phyloP scores from a whole-genome alignment of 306 rosid genomes.

The Trifolium subterraneum region DNA sequence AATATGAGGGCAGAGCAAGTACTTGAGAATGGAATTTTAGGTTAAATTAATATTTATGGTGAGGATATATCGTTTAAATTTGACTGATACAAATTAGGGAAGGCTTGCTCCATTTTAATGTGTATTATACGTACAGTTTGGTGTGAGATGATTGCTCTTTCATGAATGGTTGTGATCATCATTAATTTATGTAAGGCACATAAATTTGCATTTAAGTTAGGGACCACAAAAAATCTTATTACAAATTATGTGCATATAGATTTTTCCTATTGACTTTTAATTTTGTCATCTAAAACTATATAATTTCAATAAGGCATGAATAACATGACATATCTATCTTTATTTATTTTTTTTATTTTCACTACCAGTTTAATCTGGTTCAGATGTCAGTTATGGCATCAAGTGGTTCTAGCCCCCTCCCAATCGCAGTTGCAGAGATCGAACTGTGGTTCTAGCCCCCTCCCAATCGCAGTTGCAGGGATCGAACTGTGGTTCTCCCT shows the following conservation, averaged over 20 bases:
- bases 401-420: too few relatives aligned
- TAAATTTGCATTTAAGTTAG: constrained; percentile 32
- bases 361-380: too few relatives aligned
- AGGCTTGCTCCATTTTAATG: constrained; percentile 27
- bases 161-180: constrained; percentile 46
- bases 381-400: too few relatives aligned
- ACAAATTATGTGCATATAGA: not conserved
- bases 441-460: too few relatives aligned
- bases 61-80: not conserved
- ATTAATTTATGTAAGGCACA: constrained; percentile 40
- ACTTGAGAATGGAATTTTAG: not conserved
- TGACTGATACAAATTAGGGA: constrained; percentile 31
- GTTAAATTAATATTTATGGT: constrained; percentile 11
- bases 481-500: too few relatives aligned
- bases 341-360: too few relatives aligned
- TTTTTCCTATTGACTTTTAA: too few relatives aligned
- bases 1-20: constrained; percentile 2
- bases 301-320: too few relatives aligned
- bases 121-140: constrained; percentile 1
- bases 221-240: constrained; percentile 47
- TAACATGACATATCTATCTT: too few relatives aligned
- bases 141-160: constrained; percentile 45
- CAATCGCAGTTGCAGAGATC: too few relatives aligned
- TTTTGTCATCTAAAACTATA: too few relatives aligned
- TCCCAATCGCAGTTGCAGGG: too few relatives aligned